Evolutionary conservation across 192 early-diverging fungal species (phyloP).

Genomic region (Gigaspora rosea): DNA sequence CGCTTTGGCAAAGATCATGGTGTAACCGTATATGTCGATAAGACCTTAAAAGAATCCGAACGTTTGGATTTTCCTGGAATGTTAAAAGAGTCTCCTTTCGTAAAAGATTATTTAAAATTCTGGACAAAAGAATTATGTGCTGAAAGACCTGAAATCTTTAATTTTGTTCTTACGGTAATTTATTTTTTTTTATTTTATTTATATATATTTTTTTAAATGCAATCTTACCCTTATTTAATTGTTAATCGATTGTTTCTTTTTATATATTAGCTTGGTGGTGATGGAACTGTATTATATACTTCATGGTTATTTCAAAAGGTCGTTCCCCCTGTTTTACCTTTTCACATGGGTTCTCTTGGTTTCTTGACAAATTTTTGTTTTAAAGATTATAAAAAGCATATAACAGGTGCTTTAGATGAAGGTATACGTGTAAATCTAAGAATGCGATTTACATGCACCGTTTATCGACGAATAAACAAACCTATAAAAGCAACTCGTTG

Average conservation of each 20-base stretch:
- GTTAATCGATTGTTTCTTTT: not conserved
- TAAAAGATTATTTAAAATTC: conserved; percentile 58
- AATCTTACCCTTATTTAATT: not conserved
- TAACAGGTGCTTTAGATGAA: conserved; percentile 63
- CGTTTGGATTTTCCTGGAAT: conserved; percentile 59
- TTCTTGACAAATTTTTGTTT: conserved; percentile 91
- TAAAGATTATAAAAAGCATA: conserved; percentile 54
- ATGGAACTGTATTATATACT: conserved; percentile 94
- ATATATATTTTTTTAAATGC: not conserved
- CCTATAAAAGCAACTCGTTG: conserved; percentile 47
- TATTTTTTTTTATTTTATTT: not conserved
- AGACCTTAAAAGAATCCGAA: conserved; percentile 56
- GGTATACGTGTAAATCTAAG: conserved; percentile 85
- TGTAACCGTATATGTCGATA: conserved; percentile 65
- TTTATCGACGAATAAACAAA: conserved; percentile 63
- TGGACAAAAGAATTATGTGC: conserved; percentile 80
- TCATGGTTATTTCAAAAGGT: conserved; percentile 86
- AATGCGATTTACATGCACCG: conserved; percentile 89
- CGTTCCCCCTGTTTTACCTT: conserved; percentile 92
- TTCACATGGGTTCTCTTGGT: conserved; percentile 93
- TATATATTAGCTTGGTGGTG: conserved; percentile 74
- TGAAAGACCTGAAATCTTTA: conserved; percentile 68
- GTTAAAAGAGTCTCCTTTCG: conserved; percentile 42
- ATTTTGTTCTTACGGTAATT: conserved; percentile 83
- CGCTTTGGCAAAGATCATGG: conserved; percentile 44